Percentiles rank a stretch among this genome's conserved stretches.
Evolutionary conservation across 352 stramenopile genomes (phyloP).

Genomic region (Phytophthora idaei): DNA sequence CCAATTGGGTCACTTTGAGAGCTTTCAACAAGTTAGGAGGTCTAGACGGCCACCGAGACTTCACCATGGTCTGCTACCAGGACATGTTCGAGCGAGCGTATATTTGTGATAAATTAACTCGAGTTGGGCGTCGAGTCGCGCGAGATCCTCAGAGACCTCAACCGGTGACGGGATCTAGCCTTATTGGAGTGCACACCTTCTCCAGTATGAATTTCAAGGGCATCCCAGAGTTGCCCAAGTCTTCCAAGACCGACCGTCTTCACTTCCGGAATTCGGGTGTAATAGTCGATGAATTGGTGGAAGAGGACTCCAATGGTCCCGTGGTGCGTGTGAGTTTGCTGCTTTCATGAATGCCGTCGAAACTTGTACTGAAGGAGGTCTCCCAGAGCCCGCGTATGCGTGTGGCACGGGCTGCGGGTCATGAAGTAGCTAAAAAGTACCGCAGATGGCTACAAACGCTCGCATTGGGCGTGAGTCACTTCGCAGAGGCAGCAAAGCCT

Average conservation of each 20-base stretch:
- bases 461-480: conserved; percentile 41
- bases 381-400: conserved; percentile 41
- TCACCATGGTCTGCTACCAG: conserved; percentile 71
- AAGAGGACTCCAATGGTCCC: conserved; percentile 33
- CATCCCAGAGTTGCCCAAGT: conserved; percentile 55
- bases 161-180: conserved; percentile 19
- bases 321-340: conserved; percentile 58
- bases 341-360: conserved; percentile 56
- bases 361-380: conserved; percentile 47
- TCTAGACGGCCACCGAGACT: conserved; percentile 50
- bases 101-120: conserved; percentile 31
- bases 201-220: conserved; percentile 74
- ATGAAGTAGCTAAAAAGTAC: conserved; percentile 47
- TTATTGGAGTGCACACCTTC: conserved; percentile 63
- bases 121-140: conserved; percentile 30
- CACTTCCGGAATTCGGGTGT: conserved; percentile 70
- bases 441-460: conserved; percentile 65
- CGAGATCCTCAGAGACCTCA: conserved; percentile 24
- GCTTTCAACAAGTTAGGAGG: conserved; percentile 38
- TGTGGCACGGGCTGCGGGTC: conserved; percentile 29
- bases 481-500: conserved; percentile 41
- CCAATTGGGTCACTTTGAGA: conserved; percentile 61
- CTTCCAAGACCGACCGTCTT: conserved; percentile 48
- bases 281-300: conserved; percentile 48
- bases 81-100: conserved; percentile 57